These are phyloP conservation scores for Phytophthora idaei DNA, from an alignment of 352 stramenopile genomes.

Conservation along the genomic window DNA sequence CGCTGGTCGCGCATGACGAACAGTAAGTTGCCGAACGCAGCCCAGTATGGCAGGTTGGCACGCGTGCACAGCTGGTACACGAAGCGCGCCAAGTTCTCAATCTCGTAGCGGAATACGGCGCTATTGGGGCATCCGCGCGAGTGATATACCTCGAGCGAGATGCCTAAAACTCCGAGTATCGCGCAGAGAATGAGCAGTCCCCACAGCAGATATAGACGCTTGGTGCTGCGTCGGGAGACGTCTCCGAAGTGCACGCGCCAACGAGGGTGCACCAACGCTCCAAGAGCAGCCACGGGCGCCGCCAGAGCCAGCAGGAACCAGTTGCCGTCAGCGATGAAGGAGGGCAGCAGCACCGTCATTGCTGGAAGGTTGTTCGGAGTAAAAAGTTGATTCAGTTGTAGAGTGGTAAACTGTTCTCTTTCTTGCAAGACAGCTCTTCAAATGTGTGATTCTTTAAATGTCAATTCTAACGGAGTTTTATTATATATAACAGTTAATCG, in stretches of 20 bases:
- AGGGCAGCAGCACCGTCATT: constrained; percentile 78
- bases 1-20: constrained; percentile 73
- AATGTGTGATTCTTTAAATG: too few species aligned
- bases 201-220: constrained; percentile 47
- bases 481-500: too few species aligned
- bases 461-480: too few species aligned
- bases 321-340: constrained; percentile 69
- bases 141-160: constrained; percentile 70
- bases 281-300: constrained; percentile 30
- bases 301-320: constrained; percentile 60
- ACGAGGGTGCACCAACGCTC: constrained; percentile 49
- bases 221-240: constrained; percentile 28
- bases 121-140: constrained; percentile 65
- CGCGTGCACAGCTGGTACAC: constrained; percentile 59
- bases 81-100: constrained; percentile 68
- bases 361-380: too few species aligned
- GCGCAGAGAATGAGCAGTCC: constrained; percentile 39
- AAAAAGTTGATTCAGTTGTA: too few species aligned
- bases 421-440: too few species aligned
- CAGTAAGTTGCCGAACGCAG: constrained; percentile 74
- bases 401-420: too few species aligned
- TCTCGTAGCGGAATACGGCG: constrained; percentile 70
- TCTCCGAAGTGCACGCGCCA: constrained; percentile 37
- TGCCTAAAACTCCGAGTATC: constrained; percentile 45
- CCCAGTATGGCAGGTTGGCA: constrained; percentile 66